phyloP scores from a whole-genome alignment of 306 rosid species.

The Rosa chinensis region DNA sequence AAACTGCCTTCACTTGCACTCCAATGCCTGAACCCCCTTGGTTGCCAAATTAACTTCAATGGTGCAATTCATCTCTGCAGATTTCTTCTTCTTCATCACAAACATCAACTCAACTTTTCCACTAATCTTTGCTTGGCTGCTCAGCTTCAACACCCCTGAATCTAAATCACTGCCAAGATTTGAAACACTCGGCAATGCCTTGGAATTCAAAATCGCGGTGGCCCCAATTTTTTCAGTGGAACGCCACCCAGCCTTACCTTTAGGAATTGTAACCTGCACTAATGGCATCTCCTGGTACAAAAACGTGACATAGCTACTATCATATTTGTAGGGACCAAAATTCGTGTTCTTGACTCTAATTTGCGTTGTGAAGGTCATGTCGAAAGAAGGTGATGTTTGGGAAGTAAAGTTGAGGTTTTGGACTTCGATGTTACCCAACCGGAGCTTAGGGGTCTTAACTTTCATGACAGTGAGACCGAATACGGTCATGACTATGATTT shows the following conservation, averaged over 20 bases:
- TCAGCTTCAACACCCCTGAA: slow-evolving; percentile 4
- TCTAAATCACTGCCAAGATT: neutral
- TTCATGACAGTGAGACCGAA: slow-evolving; percentile 4
- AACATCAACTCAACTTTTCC: slow-evolving; percentile 12
- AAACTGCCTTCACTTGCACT: neutral
- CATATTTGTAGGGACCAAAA: slow-evolving; percentile 12
- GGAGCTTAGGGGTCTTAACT: slow-evolving; percentile 9
- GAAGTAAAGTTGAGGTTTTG: neutral
- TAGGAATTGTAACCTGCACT: neutral
- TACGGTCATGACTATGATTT: neutral
- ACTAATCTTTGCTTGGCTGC: neutral
- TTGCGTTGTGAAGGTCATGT: neutral
- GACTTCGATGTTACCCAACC: neutral
- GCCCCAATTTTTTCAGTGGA: slow-evolving; percentile 4
- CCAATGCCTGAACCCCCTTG: neutral
- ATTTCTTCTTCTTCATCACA: slow-evolving; percentile 10
- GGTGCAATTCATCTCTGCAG: neutral
- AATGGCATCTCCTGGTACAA: neutral
- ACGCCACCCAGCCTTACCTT: slow-evolving; percentile 9
- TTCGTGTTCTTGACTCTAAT: slow-evolving; percentile 20
- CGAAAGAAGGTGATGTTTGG: slow-evolving; percentile 2
- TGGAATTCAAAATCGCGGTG: neutral
- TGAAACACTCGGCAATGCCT: neutral
- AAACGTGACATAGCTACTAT: neutral
- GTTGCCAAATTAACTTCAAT: neutral